These are phyloP conservation scores for Piper longum DNA, from an alignment of 164 flowering plant genomes.

Conservation along the genomic window DNA sequence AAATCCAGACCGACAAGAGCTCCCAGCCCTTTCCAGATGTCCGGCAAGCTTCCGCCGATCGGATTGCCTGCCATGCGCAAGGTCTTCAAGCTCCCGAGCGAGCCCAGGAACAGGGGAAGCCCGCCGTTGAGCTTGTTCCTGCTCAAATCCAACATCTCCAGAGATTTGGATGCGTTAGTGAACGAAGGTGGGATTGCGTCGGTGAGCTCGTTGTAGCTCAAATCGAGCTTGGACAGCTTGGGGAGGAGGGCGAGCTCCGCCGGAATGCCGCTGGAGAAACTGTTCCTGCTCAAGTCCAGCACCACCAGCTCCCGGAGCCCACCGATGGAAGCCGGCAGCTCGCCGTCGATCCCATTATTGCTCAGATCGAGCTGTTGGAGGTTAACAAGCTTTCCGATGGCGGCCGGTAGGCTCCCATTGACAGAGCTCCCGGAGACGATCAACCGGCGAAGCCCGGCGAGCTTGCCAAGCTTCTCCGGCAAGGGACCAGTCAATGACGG, in stretches of 20 bases:
- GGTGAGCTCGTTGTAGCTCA: conserved; percentile 4
- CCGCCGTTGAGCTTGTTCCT: conserved; percentile 4
- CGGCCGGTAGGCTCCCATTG: conserved; percentile 2
- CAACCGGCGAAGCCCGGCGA: conserved; percentile 5
- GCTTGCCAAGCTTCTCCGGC: not conserved
- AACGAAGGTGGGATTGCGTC: conserved; percentile 5
- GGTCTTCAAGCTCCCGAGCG: not conserved
- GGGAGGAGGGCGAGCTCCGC: conserved; percentile 1
- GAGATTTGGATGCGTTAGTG: not conserved
- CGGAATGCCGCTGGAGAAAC: conserved; percentile 3
- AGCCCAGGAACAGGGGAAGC: conserved; percentile 1
- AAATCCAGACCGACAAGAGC: conserved; percentile 8
- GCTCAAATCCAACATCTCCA: conserved; percentile 8
- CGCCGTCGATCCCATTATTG: conserved; percentile 2
- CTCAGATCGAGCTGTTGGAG: conserved; percentile 8
- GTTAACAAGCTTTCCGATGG: not conserved
- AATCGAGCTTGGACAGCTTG: conserved; percentile 4
- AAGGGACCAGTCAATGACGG: conserved; percentile 1
- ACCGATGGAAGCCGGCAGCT: conserved; percentile 3
- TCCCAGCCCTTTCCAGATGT: conserved; percentile 2
- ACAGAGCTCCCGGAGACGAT: conserved; percentile 4
- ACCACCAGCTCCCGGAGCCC: conserved; percentile 2
- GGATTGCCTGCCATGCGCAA: conserved; percentile 6
- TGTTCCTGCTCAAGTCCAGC: conserved; percentile 8
- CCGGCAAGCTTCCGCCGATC: conserved; percentile 3